A percentile compares a stretch with the other conserved stretches of the same genome.
phyloP scores from a whole-genome alignment of 257 asterid species.

The Rubia yunnanensis region DNA sequence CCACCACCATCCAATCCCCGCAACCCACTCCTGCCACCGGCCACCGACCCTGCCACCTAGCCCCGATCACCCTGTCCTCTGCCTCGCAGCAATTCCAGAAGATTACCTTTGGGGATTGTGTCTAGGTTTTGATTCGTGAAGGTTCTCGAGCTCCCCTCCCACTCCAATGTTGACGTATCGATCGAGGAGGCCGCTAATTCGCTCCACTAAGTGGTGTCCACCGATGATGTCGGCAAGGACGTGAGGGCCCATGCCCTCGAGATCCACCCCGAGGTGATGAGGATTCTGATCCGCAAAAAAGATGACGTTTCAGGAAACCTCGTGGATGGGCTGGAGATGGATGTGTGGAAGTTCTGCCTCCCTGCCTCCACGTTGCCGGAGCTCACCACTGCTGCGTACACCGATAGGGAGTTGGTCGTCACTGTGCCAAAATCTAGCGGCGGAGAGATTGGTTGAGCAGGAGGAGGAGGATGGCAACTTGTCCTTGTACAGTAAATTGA shows the following conservation, averaged over 20 bases:
- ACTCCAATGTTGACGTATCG: constrained; percentile 56
- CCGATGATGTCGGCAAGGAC: constrained; percentile 35
- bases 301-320: constrained; percentile 26
- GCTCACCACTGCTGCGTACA: constrained; percentile 46
- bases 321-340: constrained; percentile 55
- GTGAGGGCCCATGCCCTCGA: constrained; percentile 54
- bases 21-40: too few relatives aligned
- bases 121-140: too few relatives aligned
- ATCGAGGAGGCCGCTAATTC: constrained; percentile 44
- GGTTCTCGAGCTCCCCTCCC: constrained; percentile 70
- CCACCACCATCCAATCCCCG: too few relatives aligned
- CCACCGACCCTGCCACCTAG: too few relatives aligned
- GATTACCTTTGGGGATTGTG: too few relatives aligned
- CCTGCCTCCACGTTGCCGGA: constrained; percentile 52
- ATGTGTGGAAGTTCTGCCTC: constrained; percentile 71
- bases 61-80: too few relatives aligned
- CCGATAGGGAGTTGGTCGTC: constrained; percentile 60
- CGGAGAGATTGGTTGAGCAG: constrained; percentile 33
- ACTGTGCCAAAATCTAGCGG: constrained; percentile 59
- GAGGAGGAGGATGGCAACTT: constrained; percentile 37
- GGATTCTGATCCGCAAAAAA: constrained; percentile 44
- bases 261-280: constrained; percentile 75
- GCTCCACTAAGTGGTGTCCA: constrained; percentile 47
- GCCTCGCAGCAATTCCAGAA: too few relatives aligned
- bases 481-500: constrained; percentile 52